phyloP scores from a whole-genome alignment of 73 alveolate genomes.

The Halteria grandinella region DNA sequence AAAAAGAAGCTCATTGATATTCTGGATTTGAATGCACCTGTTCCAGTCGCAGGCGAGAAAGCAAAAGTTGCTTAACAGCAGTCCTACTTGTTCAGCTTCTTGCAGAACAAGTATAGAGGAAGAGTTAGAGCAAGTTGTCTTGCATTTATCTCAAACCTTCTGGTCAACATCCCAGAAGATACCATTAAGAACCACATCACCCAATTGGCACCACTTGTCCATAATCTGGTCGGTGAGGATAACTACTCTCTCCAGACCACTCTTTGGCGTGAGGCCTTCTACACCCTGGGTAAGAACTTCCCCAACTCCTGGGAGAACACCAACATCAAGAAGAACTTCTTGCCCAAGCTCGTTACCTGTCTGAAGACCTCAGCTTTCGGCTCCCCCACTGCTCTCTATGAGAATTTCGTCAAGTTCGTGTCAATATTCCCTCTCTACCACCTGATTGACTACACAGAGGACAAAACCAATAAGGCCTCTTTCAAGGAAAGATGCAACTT shows the following conservation, averaged over 20 bases:
- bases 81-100: conserved; percentile 31
- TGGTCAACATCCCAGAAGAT: conserved; percentile 48
- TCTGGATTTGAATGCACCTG: conserved; percentile 16
- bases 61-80: background rate
- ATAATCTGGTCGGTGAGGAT: conserved; percentile 52
- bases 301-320: conserved; percentile 47
- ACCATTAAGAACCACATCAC: conserved; percentile 24
- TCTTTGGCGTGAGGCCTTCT: conserved; percentile 62
- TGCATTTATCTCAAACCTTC: conserved; percentile 15
- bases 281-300: conserved; percentile 18
- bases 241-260: conserved; percentile 52
- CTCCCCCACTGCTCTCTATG: conserved; percentile 61
- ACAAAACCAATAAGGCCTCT: conserved; percentile 31
- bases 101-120: conserved; percentile 44
- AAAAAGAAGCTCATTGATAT: conserved; percentile 26
- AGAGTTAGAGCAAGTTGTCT: conserved; percentile 55
- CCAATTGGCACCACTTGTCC: conserved; percentile 34
- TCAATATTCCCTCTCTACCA: conserved; percentile 64
- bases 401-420: conserved; percentile 49
- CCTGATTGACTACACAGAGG: conserved; percentile 20
- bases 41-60: conserved; percentile 1
- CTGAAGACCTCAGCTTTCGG: conserved; percentile 68
- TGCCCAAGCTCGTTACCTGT: conserved; percentile 55
- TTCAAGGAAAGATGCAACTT: conserved; percentile 49
- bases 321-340: conserved; percentile 48